A percentile compares a stretch with the other conserved stretches of the same genome.
phyloP scores from a whole-genome alignment of 306 rosid genomes.

The Aeschynomene evenia region DNA sequence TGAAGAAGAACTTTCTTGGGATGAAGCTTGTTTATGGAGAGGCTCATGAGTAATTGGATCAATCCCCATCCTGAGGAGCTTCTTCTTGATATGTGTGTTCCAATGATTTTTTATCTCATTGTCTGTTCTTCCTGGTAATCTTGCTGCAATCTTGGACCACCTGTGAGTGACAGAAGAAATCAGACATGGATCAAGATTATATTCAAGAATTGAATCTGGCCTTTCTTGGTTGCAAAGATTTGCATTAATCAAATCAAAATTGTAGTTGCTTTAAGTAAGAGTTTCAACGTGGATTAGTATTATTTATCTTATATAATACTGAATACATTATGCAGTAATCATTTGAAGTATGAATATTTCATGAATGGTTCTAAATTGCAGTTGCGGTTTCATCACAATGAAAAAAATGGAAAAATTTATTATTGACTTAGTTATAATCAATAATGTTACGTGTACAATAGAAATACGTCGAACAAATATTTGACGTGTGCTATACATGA shows the following conservation, averaged over 20 bases:
- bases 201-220: no score
- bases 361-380: no score
- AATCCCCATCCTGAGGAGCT: conserved; percentile 81
- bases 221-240: conserved; percentile 13
- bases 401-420: no score
- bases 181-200: not conserved
- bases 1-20: conserved; percentile 37
- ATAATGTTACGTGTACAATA: no score
- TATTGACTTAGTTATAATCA: no score
- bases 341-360: not conserved
- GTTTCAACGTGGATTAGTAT: not conserved
- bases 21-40: conserved; percentile 47
- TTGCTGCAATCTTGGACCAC: conserved; percentile 93
- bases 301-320: not conserved
- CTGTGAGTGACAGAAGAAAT: conserved; percentile 45
- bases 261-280: conserved; percentile 4
- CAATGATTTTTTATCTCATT: conserved; percentile 92
- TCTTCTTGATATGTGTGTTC: conserved; percentile 94
- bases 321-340: not conserved
- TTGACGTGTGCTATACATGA: no score
- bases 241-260: not conserved
- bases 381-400: no score
- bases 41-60: conserved; percentile 87
- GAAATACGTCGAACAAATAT: no score
- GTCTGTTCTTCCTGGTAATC: conserved; percentile 87